Evolutionary conservation across 768 basidiomycete genomes (phyloP), one percentile per base, ranked within the genome.

Genomic region (Phlegmacium glaucopus): DNA sequence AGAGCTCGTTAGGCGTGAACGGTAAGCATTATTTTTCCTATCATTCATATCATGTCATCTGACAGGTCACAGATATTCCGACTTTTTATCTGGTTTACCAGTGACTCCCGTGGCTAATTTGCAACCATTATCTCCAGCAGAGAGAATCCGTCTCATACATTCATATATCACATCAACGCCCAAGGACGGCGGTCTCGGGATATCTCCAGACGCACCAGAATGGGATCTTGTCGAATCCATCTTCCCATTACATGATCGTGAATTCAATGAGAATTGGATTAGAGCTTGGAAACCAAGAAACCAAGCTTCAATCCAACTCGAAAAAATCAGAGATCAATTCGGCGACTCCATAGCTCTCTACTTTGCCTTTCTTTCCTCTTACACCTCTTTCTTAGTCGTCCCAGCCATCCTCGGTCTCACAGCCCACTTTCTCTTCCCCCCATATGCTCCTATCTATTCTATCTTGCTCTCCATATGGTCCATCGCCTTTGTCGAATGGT

Each of bases 281-380:
- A 77, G 78, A 17, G 69, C 78, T 9, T 93, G 93, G 89, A 82
- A 83, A 11, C 75, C 73, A 7, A 76, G 76, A 27, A 75, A 82
- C 26, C 75, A 85, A 40, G 81, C 79, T 11, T 80, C 79, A 15
- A 74, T 79, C 9, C 76, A 85, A 49, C 75, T 89, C n/a, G 78
- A 78, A 41, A 76, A 77, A 46, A 79, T 95, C 39, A 79, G 86
- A 34, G 77, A 85, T 53, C 86, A 70, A 79, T 92, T 90, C 54
- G 93, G 93, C 9, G 89, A 90, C 60, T 75, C 82, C 1, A 69
- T 93, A 12, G 90, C 91, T 1, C 77, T 92, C 29, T 94, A 99
- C 69, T 97, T 94, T 66, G 79, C 81, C 41, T 96, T 95, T 72
- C 77, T 97, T 13, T 78, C 82, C 6, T 80, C 83, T 37, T 97